phyloP scores from a whole-genome alignment of 148 eudicot genomes.

The Fagopyrum homotropicum region DNA sequence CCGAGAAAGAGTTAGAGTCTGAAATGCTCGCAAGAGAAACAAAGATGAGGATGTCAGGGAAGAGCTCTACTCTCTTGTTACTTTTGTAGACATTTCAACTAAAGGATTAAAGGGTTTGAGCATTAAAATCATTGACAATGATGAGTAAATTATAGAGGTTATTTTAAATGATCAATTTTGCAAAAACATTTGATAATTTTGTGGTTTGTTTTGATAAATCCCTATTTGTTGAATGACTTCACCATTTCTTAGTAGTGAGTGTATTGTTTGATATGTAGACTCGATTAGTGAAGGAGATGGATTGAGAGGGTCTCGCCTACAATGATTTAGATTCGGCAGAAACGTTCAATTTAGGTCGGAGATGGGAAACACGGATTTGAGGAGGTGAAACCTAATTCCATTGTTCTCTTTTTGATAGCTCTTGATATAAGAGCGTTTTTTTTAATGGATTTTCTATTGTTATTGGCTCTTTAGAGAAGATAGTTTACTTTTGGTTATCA shows the following conservation, averaged over 20 bases:
- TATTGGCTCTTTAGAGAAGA: too few species aligned
- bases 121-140: conserved; percentile 81
- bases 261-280: too few species aligned
- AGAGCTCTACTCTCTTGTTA: conserved; percentile 88
- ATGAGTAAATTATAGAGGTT: conserved; percentile 30
- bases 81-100: conserved; percentile 65
- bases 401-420: too few species aligned
- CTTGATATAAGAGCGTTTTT: too few species aligned
- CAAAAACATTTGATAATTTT: not conserved
- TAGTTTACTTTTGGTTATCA: too few species aligned
- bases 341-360: too few species aligned
- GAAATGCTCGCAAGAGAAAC: conserved; percentile 85
- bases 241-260: not conserved
- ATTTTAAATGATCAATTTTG: not conserved
- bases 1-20: conserved; percentile 70
- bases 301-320: too few species aligned
- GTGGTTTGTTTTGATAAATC: not conserved
- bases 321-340: too few species aligned
- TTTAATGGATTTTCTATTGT: too few species aligned
- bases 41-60: conserved; percentile 93
- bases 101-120: conserved; percentile 80
- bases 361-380: too few species aligned
- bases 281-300: too few species aligned
- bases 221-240: not conserved
- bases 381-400: too few species aligned